Percentiles rank a stretch among this genome's conserved stretches.
Conservation (phyloP, 768 basidiomycete genomes). For the Sporobolomyces pararoseus region DNA sequence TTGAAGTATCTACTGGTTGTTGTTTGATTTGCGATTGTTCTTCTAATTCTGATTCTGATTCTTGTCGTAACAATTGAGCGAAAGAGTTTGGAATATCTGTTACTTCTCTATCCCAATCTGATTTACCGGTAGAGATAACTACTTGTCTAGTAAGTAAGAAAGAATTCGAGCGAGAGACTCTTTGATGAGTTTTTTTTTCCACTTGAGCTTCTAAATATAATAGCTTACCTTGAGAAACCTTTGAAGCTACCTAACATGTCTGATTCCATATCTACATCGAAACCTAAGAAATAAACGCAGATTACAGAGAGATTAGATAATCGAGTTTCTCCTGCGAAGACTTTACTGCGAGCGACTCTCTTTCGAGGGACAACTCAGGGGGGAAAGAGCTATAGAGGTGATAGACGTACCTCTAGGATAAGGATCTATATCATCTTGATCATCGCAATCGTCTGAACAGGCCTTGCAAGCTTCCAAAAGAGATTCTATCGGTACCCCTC, state of each 20-base stretch:
- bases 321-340: no score
- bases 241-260: conserved; percentile 81
- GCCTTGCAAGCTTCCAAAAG: conserved; percentile 65
- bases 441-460: conserved; percentile 73
- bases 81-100: conserved; percentile 67
- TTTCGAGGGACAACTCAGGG: no score
- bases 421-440: conserved; percentile 53
- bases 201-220: background rate
- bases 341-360: no score
- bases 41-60: conserved; percentile 43
- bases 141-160: conserved; percentile 55
- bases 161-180: background rate
- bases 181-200: no score
- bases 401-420: conserved; percentile 35
- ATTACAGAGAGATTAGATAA: conserved; percentile 44
- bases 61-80: conserved; percentile 58
- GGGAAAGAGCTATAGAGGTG: conserved; percentile 41
- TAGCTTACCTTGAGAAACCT: conserved; percentile 68
- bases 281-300: conserved; percentile 50
- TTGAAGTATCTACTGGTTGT: background rate
- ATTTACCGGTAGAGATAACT: conserved; percentile 81
- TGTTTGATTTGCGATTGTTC: no score
- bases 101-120: conserved; percentile 81
- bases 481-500: conserved; percentile 58
- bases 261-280: conserved; percentile 72